Percentiles rank a stretch among this genome's conserved stretches.
Conservation (phyloP, 768 basidiomycete species). For the Tulasnella sp. region DNA sequence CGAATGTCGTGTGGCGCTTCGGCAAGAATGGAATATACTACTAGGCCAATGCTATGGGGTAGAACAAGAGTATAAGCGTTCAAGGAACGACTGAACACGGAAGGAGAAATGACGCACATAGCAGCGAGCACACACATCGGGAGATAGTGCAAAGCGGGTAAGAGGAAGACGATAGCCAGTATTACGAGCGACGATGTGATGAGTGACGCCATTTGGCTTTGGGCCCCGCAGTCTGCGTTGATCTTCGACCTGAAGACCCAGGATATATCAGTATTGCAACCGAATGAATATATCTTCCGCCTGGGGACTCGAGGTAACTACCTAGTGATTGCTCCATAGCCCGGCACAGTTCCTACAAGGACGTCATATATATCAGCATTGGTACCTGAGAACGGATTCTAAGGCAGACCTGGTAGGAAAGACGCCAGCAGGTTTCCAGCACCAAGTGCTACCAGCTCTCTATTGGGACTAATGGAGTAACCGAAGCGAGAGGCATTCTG, state of each 20-base stretch:
- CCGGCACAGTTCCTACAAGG: conserved; percentile 84
- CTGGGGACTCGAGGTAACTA: conserved; percentile 37
- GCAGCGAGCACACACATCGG: conserved; percentile 89
- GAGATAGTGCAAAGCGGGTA: conserved; percentile 79
- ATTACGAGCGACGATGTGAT: conserved; percentile 71
- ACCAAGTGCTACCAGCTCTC: conserved; percentile 89
- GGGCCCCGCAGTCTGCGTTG: conserved; percentile 82
- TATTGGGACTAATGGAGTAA: conserved; percentile 86
- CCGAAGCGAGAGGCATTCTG: conserved; percentile 83
- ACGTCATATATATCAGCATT: conserved; percentile 57
- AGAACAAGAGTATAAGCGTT: neutral
- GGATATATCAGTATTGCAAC: neutral
- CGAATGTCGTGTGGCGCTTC: conserved; percentile 84
- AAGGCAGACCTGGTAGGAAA: neutral
- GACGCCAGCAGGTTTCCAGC: conserved; percentile 31
- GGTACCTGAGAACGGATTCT: conserved; percentile 44
- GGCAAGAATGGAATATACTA: conserved; percentile 76
- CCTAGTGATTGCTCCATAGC: conserved; percentile 91
- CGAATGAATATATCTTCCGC: neutral
- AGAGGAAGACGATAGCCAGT: conserved; percentile 82
- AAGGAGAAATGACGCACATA: conserved; percentile 52
- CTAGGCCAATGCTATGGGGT: conserved; percentile 63
- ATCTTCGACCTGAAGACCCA: conserved; percentile 59
- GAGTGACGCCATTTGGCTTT: conserved; percentile 85
- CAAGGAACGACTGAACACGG: neutral